Conservation (phyloP, 1,284 basidiomycete species). For the Ustilago vetiveriae region DNA sequence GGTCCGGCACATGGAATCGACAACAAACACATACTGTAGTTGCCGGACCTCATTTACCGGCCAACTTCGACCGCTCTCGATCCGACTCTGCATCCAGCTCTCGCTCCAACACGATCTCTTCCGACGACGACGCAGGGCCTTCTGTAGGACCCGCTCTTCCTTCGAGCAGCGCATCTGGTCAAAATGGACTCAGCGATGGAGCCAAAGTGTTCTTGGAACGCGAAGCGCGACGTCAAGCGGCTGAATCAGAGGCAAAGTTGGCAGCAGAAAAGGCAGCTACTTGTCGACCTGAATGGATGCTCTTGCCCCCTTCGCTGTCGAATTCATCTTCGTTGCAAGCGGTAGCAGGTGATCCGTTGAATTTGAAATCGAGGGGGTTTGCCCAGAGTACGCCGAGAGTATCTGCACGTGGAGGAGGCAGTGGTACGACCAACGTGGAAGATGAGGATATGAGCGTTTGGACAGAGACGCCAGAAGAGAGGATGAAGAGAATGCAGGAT, state of each 20-base stretch:
- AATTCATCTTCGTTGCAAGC: constrained; percentile 34
- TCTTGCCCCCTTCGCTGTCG: constrained; percentile 36
- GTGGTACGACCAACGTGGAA: constrained; percentile 3
- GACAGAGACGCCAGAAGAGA: constrained; percentile 58
- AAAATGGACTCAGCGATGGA: constrained; percentile 16
- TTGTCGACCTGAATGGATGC: constrained; percentile 53
- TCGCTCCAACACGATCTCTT: not conserved
- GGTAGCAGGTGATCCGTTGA: constrained; percentile 39
- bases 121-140: constrained; percentile 11
- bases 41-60: constrained; percentile 31
- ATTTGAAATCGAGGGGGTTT: constrained; percentile 55
- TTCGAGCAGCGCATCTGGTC: not conserved
- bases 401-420: constrained; percentile 30
- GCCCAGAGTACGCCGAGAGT: constrained; percentile 48
- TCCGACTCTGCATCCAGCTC: constrained; percentile 13
- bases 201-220: constrained; percentile 37
- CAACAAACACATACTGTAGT: constrained; percentile 1
- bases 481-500: constrained; percentile 41
- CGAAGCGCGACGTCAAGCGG: constrained; percentile 32
- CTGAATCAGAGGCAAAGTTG: constrained; percentile 21
- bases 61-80: constrained; percentile 19
- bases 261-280: constrained; percentile 34
- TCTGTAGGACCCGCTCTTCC: constrained; percentile 10
- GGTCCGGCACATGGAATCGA: not conserved
- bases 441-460: constrained; percentile 47